Evolutionary conservation across 140 eudicot genomes (phyloP).

Genomic region (Ambrosia hybrid): DNA sequence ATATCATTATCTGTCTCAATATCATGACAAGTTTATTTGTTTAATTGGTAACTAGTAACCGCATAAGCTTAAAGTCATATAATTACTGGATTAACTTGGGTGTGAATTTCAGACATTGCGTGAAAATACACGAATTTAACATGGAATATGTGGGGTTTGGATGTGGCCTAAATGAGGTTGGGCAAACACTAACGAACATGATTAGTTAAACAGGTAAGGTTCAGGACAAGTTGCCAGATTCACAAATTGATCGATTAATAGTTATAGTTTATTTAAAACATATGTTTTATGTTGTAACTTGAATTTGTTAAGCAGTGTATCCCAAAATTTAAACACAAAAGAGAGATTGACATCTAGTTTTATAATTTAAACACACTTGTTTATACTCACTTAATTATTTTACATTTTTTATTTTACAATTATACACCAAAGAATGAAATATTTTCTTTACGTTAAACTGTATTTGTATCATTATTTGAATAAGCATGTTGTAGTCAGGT

Average conservation of each 20-base stretch:
- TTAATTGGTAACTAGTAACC: background rate
- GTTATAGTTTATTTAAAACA: too few relatives aligned
- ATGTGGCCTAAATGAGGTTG: background rate
- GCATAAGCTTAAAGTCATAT: background rate
- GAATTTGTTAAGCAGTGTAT: background rate
- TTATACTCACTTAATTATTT: background rate
- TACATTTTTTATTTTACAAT: background rate
- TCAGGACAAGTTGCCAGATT: background rate
- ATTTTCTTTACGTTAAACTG: background rate
- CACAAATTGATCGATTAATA: background rate
- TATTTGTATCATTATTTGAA: background rate
- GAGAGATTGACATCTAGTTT: background rate
- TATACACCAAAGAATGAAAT: too few relatives aligned
- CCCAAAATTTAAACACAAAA: background rate
- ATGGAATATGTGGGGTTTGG: background rate
- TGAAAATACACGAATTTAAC: background rate
- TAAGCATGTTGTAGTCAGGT: background rate
- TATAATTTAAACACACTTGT: background rate
- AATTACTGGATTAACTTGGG: background rate
- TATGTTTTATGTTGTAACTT: too few relatives aligned
- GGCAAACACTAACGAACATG: too few relatives aligned
- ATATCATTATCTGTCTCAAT: background rate
- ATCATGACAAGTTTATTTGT: background rate
- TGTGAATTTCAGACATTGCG: background rate
- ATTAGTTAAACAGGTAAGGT: too few relatives aligned